phyloP scores from a whole-genome alignment of 2,329 filamentous ascomycete species.

The Macrophomina pseudophaseolina region DNA sequence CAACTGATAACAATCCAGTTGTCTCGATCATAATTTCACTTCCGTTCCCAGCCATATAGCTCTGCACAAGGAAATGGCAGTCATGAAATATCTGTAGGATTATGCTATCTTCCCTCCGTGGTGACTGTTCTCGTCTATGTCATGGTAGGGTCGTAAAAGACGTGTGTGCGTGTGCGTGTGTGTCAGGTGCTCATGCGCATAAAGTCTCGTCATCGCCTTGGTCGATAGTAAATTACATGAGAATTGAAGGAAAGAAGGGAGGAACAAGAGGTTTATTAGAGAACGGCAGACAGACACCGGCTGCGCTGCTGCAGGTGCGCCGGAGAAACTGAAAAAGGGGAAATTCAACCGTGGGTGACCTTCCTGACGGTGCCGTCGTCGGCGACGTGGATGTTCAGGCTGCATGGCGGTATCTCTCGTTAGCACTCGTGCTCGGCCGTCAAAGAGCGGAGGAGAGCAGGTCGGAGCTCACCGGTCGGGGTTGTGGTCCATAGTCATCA shows the following conservation, averaged over 20 bases:
- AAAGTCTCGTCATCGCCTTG: not conserved
- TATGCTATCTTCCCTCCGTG: no score
- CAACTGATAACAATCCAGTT: no score
- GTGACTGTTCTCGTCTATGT: not conserved
- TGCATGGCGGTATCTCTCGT: not conserved
- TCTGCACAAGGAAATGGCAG: no score
- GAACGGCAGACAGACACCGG: not conserved
- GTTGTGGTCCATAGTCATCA: slow-evolving; percentile 55
- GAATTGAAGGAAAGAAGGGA: not conserved
- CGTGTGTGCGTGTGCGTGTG: no score
- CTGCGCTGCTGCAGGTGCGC: no score
- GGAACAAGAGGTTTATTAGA: not conserved
- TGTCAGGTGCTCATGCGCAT: no score
- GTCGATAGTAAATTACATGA: not conserved
- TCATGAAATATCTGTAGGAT: no score
- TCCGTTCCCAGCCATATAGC: no score
- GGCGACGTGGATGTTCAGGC: slow-evolving; percentile 55
- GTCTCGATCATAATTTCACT: no score
- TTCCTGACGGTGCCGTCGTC: slow-evolving; percentile 56
- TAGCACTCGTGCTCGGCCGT: not conserved
- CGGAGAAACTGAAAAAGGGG: not conserved
- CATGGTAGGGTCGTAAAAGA: no score
- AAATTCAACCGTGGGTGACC: slow-evolving; percentile 50
- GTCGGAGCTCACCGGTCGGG: slow-evolving; percentile 46
- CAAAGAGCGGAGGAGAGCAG: not conserved